A percentile compares a stretch with the other conserved stretches of the same genome.
phyloP scores from a whole-genome alignment of 768 basidiomycete genomes.

The Xerocomus spinulosus region DNA sequence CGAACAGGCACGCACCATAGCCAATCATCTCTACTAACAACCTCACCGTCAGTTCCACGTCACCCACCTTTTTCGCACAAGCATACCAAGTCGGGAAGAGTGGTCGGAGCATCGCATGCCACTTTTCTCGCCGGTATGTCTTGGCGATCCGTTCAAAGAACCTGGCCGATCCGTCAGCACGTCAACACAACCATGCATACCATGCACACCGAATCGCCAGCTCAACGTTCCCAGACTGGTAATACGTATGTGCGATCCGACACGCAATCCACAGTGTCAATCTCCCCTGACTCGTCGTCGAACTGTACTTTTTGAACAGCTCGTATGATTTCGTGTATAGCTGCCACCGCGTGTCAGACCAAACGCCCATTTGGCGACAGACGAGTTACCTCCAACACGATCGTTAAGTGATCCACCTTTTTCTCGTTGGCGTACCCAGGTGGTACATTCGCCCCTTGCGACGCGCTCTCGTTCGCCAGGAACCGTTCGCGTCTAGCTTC shows the following conservation, averaged over 20 bases:
- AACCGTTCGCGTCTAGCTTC: slow-evolving; percentile 71
- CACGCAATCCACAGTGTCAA: slow-evolving; percentile 88
- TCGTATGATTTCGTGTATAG: slow-evolving; percentile 95
- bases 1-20: slow-evolving; percentile 47
- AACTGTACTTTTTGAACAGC: slow-evolving; percentile 75
- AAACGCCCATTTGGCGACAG: neutral
- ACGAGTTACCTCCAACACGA: slow-evolving; percentile 70
- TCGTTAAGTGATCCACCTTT: slow-evolving; percentile 82
- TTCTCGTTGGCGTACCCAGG: slow-evolving; percentile 87
- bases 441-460: slow-evolving; percentile 36
- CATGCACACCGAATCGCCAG: slow-evolving; percentile 70
- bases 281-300: slow-evolving; percentile 59
- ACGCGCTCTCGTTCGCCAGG: slow-evolving; percentile 44
- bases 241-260: slow-evolving; percentile 85
- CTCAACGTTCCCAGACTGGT: slow-evolving; percentile 74
- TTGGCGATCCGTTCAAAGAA: slow-evolving; percentile 93
- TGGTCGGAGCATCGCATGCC: slow-evolving; percentile 69
- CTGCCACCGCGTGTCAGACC: slow-evolving; percentile 38
- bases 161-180: slow-evolving; percentile 21
- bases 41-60: slow-evolving; percentile 70
- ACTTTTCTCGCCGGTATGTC: slow-evolving; percentile 82
- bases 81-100: slow-evolving; percentile 78
- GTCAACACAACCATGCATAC: neutral
- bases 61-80: slow-evolving; percentile 73
- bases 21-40: slow-evolving; percentile 82